Conservation (phyloP, 2,329 filamentous ascomycete species). For the Parasarocladium wereldwijsianum region DNA sequence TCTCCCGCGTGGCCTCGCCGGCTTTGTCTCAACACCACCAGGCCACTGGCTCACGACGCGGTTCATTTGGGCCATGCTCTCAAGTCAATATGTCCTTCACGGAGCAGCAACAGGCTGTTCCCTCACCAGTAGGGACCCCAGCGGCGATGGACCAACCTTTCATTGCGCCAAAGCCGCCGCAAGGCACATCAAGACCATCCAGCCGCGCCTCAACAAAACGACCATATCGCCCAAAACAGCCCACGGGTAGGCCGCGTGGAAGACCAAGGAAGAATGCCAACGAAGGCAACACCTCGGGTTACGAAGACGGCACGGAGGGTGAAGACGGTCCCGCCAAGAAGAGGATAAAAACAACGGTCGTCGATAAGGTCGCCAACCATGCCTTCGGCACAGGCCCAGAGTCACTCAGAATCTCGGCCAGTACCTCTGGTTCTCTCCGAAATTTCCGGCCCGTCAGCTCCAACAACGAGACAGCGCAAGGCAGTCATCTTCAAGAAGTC, state of each 20-base stretch:
- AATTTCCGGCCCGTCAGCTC: slow-evolving; percentile 61
- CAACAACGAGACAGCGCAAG: slow-evolving; percentile 25
- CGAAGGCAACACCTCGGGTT: slow-evolving; percentile 57
- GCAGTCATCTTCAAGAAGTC: slow-evolving; percentile 51
- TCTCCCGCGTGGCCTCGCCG: slow-evolving; percentile 21
- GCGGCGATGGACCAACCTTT: slow-evolving; percentile 4
- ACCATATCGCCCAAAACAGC: slow-evolving; percentile 20
- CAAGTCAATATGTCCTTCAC: slow-evolving; percentile 9
- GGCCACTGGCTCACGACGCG: slow-evolving; percentile 9
- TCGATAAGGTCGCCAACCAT: slow-evolving; percentile 55
- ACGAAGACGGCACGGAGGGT: slow-evolving; percentile 52
- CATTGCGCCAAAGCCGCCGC: slow-evolving; percentile 9
- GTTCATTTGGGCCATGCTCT: slow-evolving; percentile 13
- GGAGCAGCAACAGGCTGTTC: slow-evolving; percentile 20
- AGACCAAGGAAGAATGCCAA: slow-evolving; percentile 38
- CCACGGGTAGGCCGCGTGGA: slow-evolving; percentile 40
- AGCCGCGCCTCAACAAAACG: slow-evolving; percentile 40
- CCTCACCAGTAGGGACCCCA: slow-evolving; percentile 15
- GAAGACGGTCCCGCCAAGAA: slow-evolving; percentile 47
- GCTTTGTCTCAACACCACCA: slow-evolving; percentile 19
- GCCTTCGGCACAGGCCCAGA: slow-evolving; percentile 62
- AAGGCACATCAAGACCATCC: slow-evolving; percentile 36
- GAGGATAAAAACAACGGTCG: slow-evolving; percentile 62
- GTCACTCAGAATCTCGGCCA: slow-evolving; percentile 78
- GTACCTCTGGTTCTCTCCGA: slow-evolving; percentile 76